Conservation (phyloP, 768 basidiomycete genomes). For the Trametes villosa region DNA sequence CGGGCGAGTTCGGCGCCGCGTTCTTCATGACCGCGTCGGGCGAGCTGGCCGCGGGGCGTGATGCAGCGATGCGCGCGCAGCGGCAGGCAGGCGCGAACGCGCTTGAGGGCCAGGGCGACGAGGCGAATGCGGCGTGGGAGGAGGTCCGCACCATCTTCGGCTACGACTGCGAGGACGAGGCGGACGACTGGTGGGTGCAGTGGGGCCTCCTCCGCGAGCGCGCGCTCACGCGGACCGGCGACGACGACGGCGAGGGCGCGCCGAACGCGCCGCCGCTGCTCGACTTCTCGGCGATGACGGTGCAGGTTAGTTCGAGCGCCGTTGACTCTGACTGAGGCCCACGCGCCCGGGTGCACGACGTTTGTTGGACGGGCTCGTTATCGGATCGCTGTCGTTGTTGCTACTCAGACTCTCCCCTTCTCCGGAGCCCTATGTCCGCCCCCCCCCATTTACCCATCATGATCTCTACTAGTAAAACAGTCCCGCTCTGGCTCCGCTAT, state of each 20-base stretch:
- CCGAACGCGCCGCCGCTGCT: neutral
- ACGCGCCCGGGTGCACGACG: neutral
- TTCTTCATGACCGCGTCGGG: conserved; percentile 26
- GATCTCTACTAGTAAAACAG: neutral
- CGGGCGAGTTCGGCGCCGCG: conserved; percentile 29
- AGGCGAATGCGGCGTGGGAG: conserved; percentile 34
- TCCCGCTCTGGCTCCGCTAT: neutral
- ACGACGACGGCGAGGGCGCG: neutral
- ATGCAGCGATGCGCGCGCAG: conserved; percentile 30
- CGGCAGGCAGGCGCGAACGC: conserved; percentile 27
- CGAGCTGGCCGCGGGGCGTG: conserved; percentile 31
- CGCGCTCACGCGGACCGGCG: conserved; percentile 12
- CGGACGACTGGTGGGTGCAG: conserved; percentile 43
- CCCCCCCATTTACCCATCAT: too few relatives aligned
- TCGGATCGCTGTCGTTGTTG: conserved; percentile 4
- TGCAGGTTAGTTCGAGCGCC: conserved; percentile 14
- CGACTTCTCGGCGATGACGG: conserved; percentile 14
- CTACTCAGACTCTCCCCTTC: too few relatives aligned
- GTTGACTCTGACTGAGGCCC: neutral
- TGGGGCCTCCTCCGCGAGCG: conserved; percentile 37
- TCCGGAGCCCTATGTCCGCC: neutral
- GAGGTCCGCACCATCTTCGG: conserved; percentile 36
- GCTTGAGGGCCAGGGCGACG: conserved; percentile 27
- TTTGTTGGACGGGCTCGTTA: conserved; percentile 1
- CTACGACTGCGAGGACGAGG: conserved; percentile 43